A percentile compares a stretch with the other conserved stretches of the same genome.
Conservation (phyloP, 257 asterid species). For the Solanum chiquidenum region DNA sequence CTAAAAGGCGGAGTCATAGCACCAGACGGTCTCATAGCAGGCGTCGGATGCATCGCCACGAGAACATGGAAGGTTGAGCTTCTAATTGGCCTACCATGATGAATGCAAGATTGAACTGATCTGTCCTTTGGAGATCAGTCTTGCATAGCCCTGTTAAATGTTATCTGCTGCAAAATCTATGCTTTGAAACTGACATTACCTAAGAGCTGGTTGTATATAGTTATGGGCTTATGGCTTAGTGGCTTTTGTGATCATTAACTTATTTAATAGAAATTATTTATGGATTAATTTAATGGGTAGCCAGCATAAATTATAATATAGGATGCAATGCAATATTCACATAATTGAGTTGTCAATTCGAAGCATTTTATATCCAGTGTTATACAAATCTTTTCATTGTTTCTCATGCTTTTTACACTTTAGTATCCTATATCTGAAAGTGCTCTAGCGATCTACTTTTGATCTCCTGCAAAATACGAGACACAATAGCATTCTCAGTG, state of each 20-base stretch:
- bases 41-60: slow-evolving; percentile 37
- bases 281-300: background rate
- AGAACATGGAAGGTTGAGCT: slow-evolving; percentile 30
- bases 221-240: background rate
- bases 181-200: background rate
- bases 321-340: background rate
- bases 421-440: background rate
- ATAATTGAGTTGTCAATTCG: background rate
- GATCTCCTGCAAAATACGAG: background rate
- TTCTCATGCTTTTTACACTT: background rate
- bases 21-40: slow-evolving; percentile 46
- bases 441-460: background rate
- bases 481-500: background rate
- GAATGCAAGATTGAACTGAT: background rate
- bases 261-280: background rate
- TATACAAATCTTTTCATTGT: background rate
- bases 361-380: background rate
- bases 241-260: background rate
- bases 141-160: background rate
- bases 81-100: background rate
- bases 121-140: background rate
- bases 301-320: background rate
- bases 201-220: background rate
- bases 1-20: slow-evolving; percentile 24
- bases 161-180: background rate